Evolutionary conservation across 2,329 filamentous ascomycete species (phyloP).

Genomic region (Cadophora gregata): DNA sequence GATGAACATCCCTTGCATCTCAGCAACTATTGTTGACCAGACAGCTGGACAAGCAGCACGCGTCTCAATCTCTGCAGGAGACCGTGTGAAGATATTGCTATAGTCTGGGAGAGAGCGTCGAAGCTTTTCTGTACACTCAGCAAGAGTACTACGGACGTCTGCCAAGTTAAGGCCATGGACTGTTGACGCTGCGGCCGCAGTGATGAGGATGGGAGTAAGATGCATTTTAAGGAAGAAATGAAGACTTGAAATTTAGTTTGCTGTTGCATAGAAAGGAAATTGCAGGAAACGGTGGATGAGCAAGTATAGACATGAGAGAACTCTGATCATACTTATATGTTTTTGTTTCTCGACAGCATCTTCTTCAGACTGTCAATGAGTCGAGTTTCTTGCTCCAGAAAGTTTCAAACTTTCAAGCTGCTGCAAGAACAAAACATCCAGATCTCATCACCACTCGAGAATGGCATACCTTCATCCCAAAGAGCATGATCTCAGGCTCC

Average conservation of each 20-base stretch:
- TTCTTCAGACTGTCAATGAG: neutral
- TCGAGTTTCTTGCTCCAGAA: too few relatives aligned
- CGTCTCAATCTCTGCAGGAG: neutral
- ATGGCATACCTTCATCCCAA: neutral
- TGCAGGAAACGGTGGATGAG: neutral
- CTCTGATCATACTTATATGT: neutral
- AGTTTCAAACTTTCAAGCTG: neutral
- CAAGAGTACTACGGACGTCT: neutral
- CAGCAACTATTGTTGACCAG: conserved; percentile 2
- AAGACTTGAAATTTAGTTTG: neutral
- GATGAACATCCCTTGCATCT: conserved; percentile 20
- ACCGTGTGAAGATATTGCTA: neutral
- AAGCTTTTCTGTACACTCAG: neutral
- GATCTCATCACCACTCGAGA: neutral
- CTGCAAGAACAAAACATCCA: neutral
- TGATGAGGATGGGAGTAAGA: neutral
- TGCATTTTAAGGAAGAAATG: neutral
- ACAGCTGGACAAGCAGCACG: neutral
- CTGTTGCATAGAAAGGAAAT: neutral
- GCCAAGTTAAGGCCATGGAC: neutral
- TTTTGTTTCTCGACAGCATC: neutral
- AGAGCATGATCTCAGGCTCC: neutral
- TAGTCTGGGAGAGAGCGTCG: conserved; percentile 1
- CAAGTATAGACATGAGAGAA: neutral
- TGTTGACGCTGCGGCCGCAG: neutral